These are phyloP conservation scores for Zygosaccharomyces pseudorouxii DNA, from an alignment of 805 yeast genomes.

Conservation along the genomic window DNA sequence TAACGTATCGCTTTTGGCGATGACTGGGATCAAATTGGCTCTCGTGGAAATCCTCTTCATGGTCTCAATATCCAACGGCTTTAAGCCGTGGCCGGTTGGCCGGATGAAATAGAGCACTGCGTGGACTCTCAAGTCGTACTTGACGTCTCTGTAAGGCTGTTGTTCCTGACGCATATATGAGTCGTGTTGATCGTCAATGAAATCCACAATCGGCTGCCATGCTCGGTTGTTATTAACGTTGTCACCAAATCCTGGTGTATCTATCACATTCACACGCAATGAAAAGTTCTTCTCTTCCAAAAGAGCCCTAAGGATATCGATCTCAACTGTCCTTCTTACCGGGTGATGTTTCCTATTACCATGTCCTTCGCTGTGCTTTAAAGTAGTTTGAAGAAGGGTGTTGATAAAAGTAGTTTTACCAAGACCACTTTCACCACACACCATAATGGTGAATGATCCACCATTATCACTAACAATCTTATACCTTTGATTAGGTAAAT, in stretches of 20 bases:
- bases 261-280: constrained; percentile 73
- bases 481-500: constrained; percentile 72
- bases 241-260: constrained; percentile 93
- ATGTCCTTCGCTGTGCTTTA: constrained; percentile 50
- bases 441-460: constrained; percentile 73
- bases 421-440: constrained; percentile 86
- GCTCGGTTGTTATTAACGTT: constrained; percentile 79
- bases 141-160: constrained; percentile 67
- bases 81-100: constrained; percentile 85
- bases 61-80: constrained; percentile 81
- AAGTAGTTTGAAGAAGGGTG: constrained; percentile 71
- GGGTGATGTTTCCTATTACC: constrained; percentile 40
- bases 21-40: constrained; percentile 83
- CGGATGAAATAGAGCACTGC: constrained; percentile 86
- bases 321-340: constrained; percentile 65
- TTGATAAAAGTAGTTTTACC: constrained; percentile 91
- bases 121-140: constrained; percentile 82
- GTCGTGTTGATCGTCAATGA: constrained; percentile 88
- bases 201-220: constrained; percentile 84
- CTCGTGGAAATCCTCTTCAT: constrained; percentile 79
- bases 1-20: constrained; percentile 84
- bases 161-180: constrained; percentile 88
- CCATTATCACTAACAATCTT: constrained; percentile 73
- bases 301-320: constrained; percentile 73
- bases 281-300: constrained; percentile 80